Evolutionary conservation across 371 early-diverging fungal species (phyloP), one percentile per base, ranked within the genome.

Genomic region (Apophysomyces trapeziformis): DNA sequence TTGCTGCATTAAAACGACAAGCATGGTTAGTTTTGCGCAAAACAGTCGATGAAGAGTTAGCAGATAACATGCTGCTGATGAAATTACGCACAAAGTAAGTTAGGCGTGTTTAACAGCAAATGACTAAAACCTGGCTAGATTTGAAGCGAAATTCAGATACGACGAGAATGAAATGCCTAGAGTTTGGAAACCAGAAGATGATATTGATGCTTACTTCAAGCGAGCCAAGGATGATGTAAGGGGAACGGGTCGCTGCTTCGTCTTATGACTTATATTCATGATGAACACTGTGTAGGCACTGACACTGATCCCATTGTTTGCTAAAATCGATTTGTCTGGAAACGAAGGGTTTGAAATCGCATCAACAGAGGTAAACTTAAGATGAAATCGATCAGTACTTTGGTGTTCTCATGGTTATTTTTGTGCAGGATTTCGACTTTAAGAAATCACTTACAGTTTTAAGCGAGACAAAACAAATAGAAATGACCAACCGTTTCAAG

Each of bases 151-250:
- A 67, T 99, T 99, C 85, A 80, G 96, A 58, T 97, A 97, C 73
- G 98, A 97, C 66, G 93, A 91, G 4, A 79, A 89, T 18, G 98
- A 97, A 9, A 74, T 98, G 35, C 99, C 99, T 7, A 84, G 94
- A 37, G 93, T 99, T 14, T 99, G 98, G 98, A 91, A 88, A 63
- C 94, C 96, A 5, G 87, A 87, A 21, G 98, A 98, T 76, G 95
- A 97, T 76, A 96, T 99, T 58, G 98, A 99, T 69, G 76, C 80
- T 26, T 85, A 85, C 60, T 99, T 94, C 78, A 85, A 85, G 45
- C 71, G 71, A 38, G 93, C 96, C 14, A 86, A 85, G 61, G 87
- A 90, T 26, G 85, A 86, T 65, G 87, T 80, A 77, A 66, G 69
- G 47, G 44, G 36, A 2, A 26, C 32, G 32, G 21, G 21, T 13